Base-by-base conservation (phyloP, 139 green algal species). In the Spirogloea muscicola region DNA sequence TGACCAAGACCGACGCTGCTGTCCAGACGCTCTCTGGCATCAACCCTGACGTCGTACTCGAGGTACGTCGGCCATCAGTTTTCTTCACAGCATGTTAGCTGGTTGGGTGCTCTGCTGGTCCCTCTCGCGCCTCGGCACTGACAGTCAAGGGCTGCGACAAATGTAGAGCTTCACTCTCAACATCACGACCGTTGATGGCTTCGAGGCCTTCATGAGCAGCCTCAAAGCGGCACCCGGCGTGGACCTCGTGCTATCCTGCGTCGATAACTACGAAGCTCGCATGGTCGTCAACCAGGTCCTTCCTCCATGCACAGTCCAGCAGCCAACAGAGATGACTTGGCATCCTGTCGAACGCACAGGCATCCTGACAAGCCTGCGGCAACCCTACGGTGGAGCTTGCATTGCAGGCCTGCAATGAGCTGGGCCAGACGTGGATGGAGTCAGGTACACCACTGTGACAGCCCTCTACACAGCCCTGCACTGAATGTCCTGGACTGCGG, bases 201-300 rank as follows among this genome's bases (percentile, higher is more conserved):
- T 92, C 82, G 88, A 95, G 31, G 68, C 43, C 16, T 96, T 97
- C 80, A 90, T 94, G 77, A 41, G 58, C 27, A 86, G 51, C n/a
- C 68, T 79, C 10, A 60, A 31, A 29, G 7, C 18, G 3, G 13
- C 3, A 10, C 18, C 4, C 29, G 4, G 3, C 40, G 94, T 98
- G 42, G 91, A 97, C 81, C 82, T 98, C 49, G 86, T 98, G 49
- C 89, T 98, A 36, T 88, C 74, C 44, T 98, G 94, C 67, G 94
- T 98, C 42, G 94, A 98, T 86, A 98, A 98, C 90, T 98, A 98
- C 77, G 94, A 98, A 76, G 94, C 94, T 2, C 87, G 94, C 46
- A 96, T 98, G 86, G 92, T 91, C 16, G 94, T 98, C 87, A 98
- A 98, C 82, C 88, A 95, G 89, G 89, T 80, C n/a, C 41, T 13